Evolutionary conservation across 352 stramenopile genomes (phyloP).

Genomic region (Phytophthora cryptogea): DNA sequence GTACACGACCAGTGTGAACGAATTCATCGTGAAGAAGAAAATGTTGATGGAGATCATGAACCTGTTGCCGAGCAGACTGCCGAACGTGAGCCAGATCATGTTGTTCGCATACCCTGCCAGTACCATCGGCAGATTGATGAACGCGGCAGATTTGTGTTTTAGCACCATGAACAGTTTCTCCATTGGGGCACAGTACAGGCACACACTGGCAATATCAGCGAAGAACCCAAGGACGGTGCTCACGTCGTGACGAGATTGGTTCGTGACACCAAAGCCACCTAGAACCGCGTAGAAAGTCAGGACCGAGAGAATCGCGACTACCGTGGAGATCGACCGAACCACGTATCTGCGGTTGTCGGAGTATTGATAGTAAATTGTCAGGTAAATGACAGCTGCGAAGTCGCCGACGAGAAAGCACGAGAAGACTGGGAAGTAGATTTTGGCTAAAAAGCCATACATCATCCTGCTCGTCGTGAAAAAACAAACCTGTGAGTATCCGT

Average conservation of each 20-base stretch:
- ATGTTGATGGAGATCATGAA: slow-evolving; percentile 47
- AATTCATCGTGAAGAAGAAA: slow-evolving; percentile 34
- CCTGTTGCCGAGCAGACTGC: slow-evolving; percentile 35
- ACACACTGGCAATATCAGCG: slow-evolving; percentile 44
- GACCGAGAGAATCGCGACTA: slow-evolving; percentile 27
- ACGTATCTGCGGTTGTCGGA: slow-evolving; percentile 33
- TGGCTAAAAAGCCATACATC: slow-evolving; percentile 43
- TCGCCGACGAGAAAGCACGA: slow-evolving; percentile 39
- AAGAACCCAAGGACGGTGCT: slow-evolving; percentile 41
- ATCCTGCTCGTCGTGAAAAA: slow-evolving; percentile 21
- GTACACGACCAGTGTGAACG: slow-evolving; percentile 30
- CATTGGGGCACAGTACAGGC: slow-evolving; percentile 52
- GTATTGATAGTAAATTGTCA: slow-evolving; percentile 39
- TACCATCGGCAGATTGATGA: slow-evolving; percentile 53
- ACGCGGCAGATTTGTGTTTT: slow-evolving; percentile 48
- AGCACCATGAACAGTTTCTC: slow-evolving; percentile 48
- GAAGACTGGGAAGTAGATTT: slow-evolving; percentile 46
- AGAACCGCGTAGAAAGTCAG: slow-evolving; percentile 46
- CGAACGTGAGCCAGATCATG: slow-evolving; percentile 54
- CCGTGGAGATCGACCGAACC: slow-evolving; percentile 13
- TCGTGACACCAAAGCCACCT: slow-evolving; percentile 32
- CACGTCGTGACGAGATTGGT: slow-evolving; percentile 37
- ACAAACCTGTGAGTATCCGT: neutral
- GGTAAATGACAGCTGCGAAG: slow-evolving; percentile 31
- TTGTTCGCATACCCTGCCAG: slow-evolving; percentile 49